Conservation (phyloP, 2,329 filamentous ascomycete genomes). For the Neonectria faginata region DNA sequence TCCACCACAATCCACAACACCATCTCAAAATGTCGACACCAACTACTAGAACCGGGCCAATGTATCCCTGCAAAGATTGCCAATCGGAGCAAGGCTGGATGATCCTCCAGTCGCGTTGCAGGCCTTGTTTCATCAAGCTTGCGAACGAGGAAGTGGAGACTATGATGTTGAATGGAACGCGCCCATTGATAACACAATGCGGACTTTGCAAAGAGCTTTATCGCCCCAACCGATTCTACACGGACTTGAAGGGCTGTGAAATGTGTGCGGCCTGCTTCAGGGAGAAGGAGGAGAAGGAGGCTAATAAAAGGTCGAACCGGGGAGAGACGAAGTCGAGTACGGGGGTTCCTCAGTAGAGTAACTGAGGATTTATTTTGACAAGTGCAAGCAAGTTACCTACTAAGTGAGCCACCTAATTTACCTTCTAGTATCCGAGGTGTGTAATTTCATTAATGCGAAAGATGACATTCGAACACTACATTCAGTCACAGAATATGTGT, state of each 20-base stretch:
- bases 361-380: too few relatives aligned
- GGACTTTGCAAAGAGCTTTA: neutral
- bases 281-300: too few relatives aligned
- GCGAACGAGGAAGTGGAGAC: neutral
- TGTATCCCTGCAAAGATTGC: neutral
- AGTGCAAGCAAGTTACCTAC: neutral
- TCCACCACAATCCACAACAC: neutral
- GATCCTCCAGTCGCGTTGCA: too few relatives aligned
- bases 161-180: neutral
- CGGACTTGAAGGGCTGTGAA: too few relatives aligned
- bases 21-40: neutral
- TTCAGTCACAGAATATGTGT: too few relatives aligned
- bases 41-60: neutral
- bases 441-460: neutral
- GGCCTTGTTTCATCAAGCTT: neutral
- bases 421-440: too few relatives aligned
- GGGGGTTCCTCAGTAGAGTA: neutral
- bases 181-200: neutral
- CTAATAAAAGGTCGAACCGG: neutral
- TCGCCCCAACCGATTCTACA: neutral
- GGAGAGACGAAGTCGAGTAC: neutral
- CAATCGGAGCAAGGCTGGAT: too few relatives aligned
- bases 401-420: neutral
- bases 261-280: too few relatives aligned
- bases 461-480: neutral